phyloP scores from a whole-genome alignment of 2,329 filamentous ascomycete genomes.

The Colletotrichum tamarilloi region DNA sequence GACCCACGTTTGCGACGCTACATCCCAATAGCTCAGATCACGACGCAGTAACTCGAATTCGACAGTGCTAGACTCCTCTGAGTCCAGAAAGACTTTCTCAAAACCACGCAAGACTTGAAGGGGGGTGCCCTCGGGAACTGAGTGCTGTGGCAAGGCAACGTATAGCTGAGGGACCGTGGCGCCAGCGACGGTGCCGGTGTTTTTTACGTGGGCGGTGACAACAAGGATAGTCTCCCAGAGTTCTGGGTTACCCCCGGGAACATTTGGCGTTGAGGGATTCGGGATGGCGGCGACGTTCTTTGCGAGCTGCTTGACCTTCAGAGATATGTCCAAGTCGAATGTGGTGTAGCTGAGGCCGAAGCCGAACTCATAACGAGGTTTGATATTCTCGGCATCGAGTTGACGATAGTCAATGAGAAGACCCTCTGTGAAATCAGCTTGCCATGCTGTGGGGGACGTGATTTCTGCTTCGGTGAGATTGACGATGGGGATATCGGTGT shows the following conservation, averaged over 20 bases:
- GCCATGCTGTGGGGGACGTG: conserved; percentile 64
- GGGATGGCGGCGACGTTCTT: conserved; percentile 48
- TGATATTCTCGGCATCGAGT: conserved; percentile 60
- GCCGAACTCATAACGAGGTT: conserved; percentile 69
- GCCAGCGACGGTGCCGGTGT: conserved; percentile 70
- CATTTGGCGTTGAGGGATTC: conserved; percentile 49
- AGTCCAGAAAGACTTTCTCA: conserved; percentile 66
- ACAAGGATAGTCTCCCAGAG: conserved; percentile 58
- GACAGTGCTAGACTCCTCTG: conserved; percentile 59
- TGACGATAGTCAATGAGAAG: conserved; percentile 67
- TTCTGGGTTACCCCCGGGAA: conserved; percentile 56
- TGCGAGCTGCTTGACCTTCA: conserved; percentile 49
- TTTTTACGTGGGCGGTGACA: conserved; percentile 71
- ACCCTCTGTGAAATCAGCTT: conserved; percentile 62
- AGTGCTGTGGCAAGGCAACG: conserved; percentile 50
- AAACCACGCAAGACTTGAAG: conserved; percentile 72
- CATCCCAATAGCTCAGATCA: conserved; percentile 76
- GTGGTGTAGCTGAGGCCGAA: conserved; percentile 76
- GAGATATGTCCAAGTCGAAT: conserved; percentile 63
- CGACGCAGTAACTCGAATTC: conserved; percentile 67
- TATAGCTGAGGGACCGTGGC: conserved; percentile 76
- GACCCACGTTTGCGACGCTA: conserved; percentile 68
- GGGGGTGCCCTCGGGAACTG: conserved; percentile 50
- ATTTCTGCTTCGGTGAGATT: conserved; percentile 70
- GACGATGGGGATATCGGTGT: conserved; percentile 55